Percentiles rank a stretch among this genome's conserved stretches.
Conservation (phyloP, 129 eudicot species). For the Centella asiatica region DNA sequence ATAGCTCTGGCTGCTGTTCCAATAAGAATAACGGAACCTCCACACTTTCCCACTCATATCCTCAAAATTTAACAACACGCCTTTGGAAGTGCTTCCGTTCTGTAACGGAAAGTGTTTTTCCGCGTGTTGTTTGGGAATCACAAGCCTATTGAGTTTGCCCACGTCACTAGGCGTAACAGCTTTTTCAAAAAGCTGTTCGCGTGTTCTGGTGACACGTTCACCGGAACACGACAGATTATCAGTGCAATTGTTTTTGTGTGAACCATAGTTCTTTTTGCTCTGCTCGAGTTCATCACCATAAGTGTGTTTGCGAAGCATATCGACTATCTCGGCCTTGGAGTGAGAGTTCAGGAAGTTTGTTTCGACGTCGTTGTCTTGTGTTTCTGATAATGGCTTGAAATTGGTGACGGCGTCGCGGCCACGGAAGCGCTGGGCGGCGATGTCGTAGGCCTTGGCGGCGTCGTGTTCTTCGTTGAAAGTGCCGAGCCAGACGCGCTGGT, state of each 20-base stretch:
- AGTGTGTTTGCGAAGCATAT: slow-evolving; percentile 85
- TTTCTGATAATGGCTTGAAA: slow-evolving; percentile 45
- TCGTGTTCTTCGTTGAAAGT: slow-evolving; percentile 80
- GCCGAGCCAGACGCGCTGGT: slow-evolving; percentile 93
- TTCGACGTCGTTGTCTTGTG: slow-evolving; percentile 31
- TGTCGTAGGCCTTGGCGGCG: slow-evolving; percentile 82
- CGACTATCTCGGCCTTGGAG: slow-evolving; percentile 83
- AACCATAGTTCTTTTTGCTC: slow-evolving; percentile 10
- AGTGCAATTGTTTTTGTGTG: neutral
- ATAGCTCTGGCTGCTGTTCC: slow-evolving; percentile 93
- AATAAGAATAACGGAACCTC: slow-evolving; percentile 84
- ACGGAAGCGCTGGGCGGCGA: slow-evolving; percentile 80
- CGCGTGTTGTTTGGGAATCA: slow-evolving; percentile 88
- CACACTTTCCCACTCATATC: slow-evolving; percentile 71
- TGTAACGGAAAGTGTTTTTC: slow-evolving; percentile 85
- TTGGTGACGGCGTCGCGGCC: slow-evolving; percentile 91
- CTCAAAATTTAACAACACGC: slow-evolving; percentile 70
- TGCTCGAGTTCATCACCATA: slow-evolving; percentile 81
- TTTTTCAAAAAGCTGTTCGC: slow-evolving; percentile 60
- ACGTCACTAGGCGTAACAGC: slow-evolving; percentile 89
- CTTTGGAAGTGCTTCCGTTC: slow-evolving; percentile 48
- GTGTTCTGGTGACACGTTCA: slow-evolving; percentile 6
- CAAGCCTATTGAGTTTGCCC: slow-evolving; percentile 77
- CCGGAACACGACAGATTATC: neutral
- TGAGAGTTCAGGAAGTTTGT: slow-evolving; percentile 47